Evolutionary conservation across 176 grass and related monocot species (phyloP).

Genomic region (Phoenix dactylifera): DNA sequence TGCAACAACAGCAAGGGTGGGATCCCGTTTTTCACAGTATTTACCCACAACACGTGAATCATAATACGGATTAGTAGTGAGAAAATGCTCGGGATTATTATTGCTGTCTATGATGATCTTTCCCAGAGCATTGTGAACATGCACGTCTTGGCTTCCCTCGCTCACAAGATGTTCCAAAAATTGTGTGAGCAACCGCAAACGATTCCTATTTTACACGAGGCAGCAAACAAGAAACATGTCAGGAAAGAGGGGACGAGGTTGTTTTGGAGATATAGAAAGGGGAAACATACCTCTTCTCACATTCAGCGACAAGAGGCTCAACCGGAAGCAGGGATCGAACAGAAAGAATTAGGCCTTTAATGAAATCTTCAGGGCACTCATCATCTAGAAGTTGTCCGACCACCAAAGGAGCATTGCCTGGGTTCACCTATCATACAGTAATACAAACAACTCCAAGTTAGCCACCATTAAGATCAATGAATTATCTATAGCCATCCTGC

Average conservation of each 20-base stretch:
- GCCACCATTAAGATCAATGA: neutral
- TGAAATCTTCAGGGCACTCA: slow-evolving; percentile 98
- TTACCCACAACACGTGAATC: slow-evolving; percentile 93
- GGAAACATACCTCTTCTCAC: slow-evolving; percentile 68
- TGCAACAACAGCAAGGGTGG: slow-evolving; percentile 94
- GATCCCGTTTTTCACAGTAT: slow-evolving; percentile 95
- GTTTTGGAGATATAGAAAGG: neutral
- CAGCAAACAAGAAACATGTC: slow-evolving; percentile 2
- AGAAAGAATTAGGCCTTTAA: slow-evolving; percentile 94
- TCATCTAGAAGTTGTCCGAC: slow-evolving; percentile 90
- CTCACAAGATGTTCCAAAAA: slow-evolving; percentile 92
- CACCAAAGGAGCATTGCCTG: slow-evolving; percentile 83
- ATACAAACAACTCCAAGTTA: slow-evolving; percentile 6
- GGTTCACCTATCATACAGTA: slow-evolving; percentile 60
- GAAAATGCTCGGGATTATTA: slow-evolving; percentile 94
- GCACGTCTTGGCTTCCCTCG: slow-evolving; percentile 92
- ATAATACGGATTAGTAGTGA: slow-evolving; percentile 96
- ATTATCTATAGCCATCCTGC: too few relatives aligned
- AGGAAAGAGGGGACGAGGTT: slow-evolving; percentile 8
- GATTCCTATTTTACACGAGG: slow-evolving; percentile 42
- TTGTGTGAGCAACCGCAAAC: slow-evolving; percentile 63
- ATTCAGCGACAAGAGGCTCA: slow-evolving; percentile 90
- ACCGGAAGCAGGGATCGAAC: slow-evolving; percentile 84
- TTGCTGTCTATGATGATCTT: slow-evolving; percentile 98
- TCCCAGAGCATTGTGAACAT: slow-evolving; percentile 95